These are phyloP conservation scores for Solanum infundibuliforme DNA, from an alignment of 257 asterid genomes.

Conservation along the genomic window DNA sequence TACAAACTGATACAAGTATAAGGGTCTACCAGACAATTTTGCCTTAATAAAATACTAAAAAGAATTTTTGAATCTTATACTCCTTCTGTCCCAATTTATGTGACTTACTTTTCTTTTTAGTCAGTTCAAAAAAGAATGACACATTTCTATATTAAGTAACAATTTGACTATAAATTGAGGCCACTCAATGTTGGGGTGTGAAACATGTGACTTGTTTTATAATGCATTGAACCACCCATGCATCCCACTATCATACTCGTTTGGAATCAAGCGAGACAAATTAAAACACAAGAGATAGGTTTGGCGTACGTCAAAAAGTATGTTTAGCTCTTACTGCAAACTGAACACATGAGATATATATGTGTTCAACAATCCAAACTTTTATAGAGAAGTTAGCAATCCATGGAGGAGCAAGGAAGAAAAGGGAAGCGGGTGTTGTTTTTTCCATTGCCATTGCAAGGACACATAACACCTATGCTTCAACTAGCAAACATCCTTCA, in stretches of 20 bases:
- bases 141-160: too few relatives aligned
- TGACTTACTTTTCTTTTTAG: too few relatives aligned
- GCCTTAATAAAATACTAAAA: too few relatives aligned
- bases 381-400: neutral
- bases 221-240: neutral
- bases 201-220: neutral
- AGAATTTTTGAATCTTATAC: neutral
- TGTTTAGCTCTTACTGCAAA: neutral
- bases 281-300: neutral
- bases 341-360: neutral
- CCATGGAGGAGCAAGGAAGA: neutral
- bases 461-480: constrained; percentile 16
- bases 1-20: too few relatives aligned
- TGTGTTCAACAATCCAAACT: neutral
- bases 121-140: too few relatives aligned
- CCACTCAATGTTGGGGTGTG: neutral
- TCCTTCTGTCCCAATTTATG: too few relatives aligned
- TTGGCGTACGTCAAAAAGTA: neutral
- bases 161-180: neutral
- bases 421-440: constrained; percentile 1
- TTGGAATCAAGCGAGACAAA: neutral
- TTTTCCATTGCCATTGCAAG: constrained; percentile 9
- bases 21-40: too few relatives aligned
- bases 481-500: constrained; percentile 8
- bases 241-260: neutral